A percentile compares a stretch with the other conserved stretches of the same genome.
phyloP scores from a whole-genome alignment of 352 stramenopile genomes.

The Lagenidium giganteum region DNA sequence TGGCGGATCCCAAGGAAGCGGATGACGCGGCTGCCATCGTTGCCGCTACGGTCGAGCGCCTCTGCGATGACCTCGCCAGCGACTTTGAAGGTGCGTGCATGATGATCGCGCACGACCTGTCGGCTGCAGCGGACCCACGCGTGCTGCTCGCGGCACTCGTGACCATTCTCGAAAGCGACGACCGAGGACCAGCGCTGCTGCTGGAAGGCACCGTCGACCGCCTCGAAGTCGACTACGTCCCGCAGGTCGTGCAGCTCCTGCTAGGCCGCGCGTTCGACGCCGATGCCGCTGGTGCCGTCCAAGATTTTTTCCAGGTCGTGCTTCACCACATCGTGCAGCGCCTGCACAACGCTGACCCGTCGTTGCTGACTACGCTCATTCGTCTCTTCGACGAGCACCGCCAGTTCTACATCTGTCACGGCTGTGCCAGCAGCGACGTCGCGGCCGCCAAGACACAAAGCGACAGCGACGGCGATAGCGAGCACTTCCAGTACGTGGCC shows the following conservation, averaged over 20 bases:
- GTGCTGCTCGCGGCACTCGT: background rate
- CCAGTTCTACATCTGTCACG: slow-evolving; percentile 44
- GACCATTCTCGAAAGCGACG: slow-evolving; percentile 12
- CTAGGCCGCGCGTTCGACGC: slow-evolving; percentile 35
- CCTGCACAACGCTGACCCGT: slow-evolving; percentile 29
- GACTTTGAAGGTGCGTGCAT: slow-evolving; percentile 54
- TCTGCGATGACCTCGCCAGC: slow-evolving; percentile 28
- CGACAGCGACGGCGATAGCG: slow-evolving; percentile 1
- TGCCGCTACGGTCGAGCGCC: slow-evolving; percentile 5
- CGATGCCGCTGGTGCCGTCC: slow-evolving; percentile 17
- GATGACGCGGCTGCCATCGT: slow-evolving; percentile 2
- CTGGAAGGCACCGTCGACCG: slow-evolving; percentile 23
- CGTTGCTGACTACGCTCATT: slow-evolving; percentile 34
- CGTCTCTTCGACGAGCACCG: slow-evolving; percentile 54
- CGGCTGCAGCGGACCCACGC: slow-evolving; percentile 20
- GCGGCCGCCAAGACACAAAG: background rate
- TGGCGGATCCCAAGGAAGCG: too few relatives aligned
- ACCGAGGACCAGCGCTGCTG: slow-evolving; percentile 15
- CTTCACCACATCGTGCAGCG: slow-evolving; percentile 22
- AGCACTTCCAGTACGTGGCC: slow-evolving; percentile 7
- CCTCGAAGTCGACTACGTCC: slow-evolving; percentile 49
- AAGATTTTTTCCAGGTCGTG: slow-evolving; percentile 46
- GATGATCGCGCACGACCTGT: slow-evolving; percentile 35
- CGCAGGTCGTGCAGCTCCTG: slow-evolving; percentile 51
- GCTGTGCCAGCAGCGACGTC: background rate